Conservation (phyloP, 257 asterid species). For the Forsythia suspensa region DNA sequence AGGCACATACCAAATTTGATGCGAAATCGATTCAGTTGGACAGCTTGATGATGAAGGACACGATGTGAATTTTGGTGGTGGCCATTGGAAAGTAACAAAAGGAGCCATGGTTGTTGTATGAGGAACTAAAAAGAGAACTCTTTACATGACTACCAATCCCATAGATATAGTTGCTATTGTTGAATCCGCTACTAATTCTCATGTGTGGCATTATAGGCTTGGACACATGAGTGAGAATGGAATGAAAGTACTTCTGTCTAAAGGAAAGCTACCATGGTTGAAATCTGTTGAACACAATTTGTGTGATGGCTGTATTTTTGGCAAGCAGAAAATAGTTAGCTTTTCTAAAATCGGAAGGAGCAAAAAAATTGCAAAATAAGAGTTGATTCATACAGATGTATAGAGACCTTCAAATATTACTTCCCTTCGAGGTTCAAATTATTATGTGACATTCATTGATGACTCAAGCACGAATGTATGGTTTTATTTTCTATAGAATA, state of each 20-base stretch:
- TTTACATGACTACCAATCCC: neutral
- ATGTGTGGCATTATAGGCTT: neutral
- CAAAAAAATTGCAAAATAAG: neutral
- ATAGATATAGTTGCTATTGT: neutral
- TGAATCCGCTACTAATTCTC: neutral
- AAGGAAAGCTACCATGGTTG: neutral
- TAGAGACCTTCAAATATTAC: neutral
- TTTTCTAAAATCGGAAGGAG: neutral
- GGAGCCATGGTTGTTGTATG: neutral
- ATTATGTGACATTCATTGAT: neutral
- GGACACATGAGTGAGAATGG: neutral
- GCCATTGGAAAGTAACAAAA: neutral
- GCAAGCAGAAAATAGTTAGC: neutral
- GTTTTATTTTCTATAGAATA: neutral
- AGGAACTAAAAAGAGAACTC: neutral
- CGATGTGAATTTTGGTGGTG: neutral
- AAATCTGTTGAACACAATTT: neutral
- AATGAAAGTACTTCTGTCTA: neutral
- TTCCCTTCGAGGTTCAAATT: constrained; percentile 3
- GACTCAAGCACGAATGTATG: neutral
- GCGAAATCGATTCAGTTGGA: neutral
- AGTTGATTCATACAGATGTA: neutral
- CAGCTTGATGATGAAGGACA: constrained; percentile 6
- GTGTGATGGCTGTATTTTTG: neutral
- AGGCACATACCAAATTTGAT: too few relatives aligned